These are phyloP conservation scores for Chalciporus piperatus DNA, from an alignment of 768 basidiomycete genomes.

Conservation along the genomic window DNA sequence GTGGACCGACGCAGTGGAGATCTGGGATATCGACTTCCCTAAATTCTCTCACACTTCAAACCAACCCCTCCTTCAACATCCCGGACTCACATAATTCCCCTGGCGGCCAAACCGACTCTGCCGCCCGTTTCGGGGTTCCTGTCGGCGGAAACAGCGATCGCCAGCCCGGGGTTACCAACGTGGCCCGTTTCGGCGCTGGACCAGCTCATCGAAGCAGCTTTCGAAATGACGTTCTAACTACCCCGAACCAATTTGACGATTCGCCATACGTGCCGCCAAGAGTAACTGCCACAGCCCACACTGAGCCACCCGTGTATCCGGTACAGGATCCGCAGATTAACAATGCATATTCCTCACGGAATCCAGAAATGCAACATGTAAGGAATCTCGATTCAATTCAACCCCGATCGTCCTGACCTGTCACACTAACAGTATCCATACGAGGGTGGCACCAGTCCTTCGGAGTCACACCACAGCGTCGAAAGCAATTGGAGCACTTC, in stretches of 20 bases:
- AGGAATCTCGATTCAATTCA: conserved; percentile 1
- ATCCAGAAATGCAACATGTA: conserved; percentile 19
- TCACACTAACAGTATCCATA: conserved; percentile 16
- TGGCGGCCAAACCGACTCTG: conserved; percentile 20
- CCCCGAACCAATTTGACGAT: conserved; percentile 25
- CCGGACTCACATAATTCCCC: conserved; percentile 12
- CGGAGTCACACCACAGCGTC: conserved; percentile 21
- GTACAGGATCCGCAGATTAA: conserved; percentile 10
- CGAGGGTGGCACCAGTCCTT: conserved; percentile 22
- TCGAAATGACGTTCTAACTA: conserved; percentile 9
- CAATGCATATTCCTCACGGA: conserved; percentile 8
- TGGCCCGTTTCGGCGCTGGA: conserved; percentile 9
- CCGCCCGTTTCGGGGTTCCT: conserved; percentile 12
- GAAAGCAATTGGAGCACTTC: conserved; percentile 29
- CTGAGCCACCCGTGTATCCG: conserved; percentile 16
- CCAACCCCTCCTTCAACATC: conserved; percentile 7
- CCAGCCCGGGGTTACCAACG: conserved; percentile 7
- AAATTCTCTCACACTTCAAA: conserved; percentile 14
- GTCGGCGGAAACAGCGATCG: conserved; percentile 14
- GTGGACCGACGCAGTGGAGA: conserved; percentile 17
- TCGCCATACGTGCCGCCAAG: conserved; percentile 31
- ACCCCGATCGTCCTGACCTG: not conserved
- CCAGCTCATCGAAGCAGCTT: conserved; percentile 13
- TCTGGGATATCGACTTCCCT: conserved; percentile 7
- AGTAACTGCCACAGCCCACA: conserved; percentile 2